Conservation (phyloP, 2,329 filamentous ascomycete species). For the Fusarium hainanense region DNA sequence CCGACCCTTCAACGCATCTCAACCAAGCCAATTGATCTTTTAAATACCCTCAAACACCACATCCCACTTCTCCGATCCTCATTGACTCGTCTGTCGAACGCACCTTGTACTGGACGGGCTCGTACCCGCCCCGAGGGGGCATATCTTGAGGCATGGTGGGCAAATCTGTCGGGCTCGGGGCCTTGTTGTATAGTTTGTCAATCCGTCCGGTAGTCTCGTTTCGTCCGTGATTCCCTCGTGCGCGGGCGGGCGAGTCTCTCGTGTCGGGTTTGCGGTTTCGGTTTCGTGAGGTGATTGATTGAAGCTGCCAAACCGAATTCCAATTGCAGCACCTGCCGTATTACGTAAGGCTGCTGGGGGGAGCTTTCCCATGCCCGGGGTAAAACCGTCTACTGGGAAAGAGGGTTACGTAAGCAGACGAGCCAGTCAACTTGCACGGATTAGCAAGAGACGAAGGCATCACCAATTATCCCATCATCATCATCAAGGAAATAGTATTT, state of each 20-base stretch:
- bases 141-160: constrained; percentile 94
- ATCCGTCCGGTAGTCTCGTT: constrained; percentile 13
- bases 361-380: constrained; percentile 4
- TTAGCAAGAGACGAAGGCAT: constrained; percentile 39
- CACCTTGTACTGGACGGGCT: constrained; percentile 96
- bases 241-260: constrained; percentile 17
- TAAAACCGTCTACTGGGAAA: background rate
- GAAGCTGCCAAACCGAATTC: constrained; percentile 31
- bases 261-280: constrained; percentile 12
- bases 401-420: constrained; percentile 13
- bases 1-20: background rate
- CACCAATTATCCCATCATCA: background rate
- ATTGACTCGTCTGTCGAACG: constrained; percentile 45
- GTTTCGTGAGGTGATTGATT: constrained; percentile 47
- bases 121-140: constrained; percentile 94
- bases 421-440: constrained; percentile 33
- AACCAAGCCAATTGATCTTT: background rate
- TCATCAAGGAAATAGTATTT: background rate
- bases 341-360: constrained; percentile 40
- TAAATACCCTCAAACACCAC: background rate
- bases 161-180: constrained; percentile 31
- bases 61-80: background rate
- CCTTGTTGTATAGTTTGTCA: background rate
- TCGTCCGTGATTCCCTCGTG: constrained; percentile 26
- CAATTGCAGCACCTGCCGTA: constrained; percentile 25